Conservation (phyloP, 2,329 filamentous ascomycete species). For the Fusarium sp. region DNA sequence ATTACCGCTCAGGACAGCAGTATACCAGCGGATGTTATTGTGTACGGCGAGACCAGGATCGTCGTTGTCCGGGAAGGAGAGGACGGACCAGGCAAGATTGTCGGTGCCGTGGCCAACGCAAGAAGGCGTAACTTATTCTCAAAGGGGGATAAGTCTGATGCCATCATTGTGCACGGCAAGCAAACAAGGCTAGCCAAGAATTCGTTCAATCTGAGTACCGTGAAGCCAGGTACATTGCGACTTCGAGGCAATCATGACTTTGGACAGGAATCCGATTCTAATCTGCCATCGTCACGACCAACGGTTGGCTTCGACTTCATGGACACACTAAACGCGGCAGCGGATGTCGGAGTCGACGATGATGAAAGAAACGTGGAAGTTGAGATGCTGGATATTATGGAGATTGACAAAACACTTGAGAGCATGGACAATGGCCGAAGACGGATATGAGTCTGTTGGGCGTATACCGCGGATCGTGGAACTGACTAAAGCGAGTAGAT, state of each 20-base stretch:
- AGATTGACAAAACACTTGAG: conserved; percentile 71
- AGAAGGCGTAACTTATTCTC: conserved; percentile 53
- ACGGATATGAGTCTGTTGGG: conserved; percentile 59
- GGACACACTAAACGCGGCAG: conserved; percentile 63
- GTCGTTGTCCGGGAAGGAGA: conserved; percentile 67
- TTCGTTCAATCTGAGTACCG: conserved; percentile 64
- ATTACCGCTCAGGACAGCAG: conserved; percentile 50
- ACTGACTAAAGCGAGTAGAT: conserved; percentile 44
- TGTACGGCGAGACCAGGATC: conserved; percentile 67
- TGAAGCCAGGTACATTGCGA: conserved; percentile 55
- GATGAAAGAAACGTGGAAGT: conserved; percentile 66
- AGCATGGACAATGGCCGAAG: conserved; percentile 64
- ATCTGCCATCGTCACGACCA: conserved; percentile 49
- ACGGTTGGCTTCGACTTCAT: conserved; percentile 62
- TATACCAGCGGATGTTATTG: conserved; percentile 64
- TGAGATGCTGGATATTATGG: conserved; percentile 74
- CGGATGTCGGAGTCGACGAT: conserved; percentile 63
- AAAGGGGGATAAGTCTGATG: conserved; percentile 58
- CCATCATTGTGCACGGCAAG: conserved; percentile 67
- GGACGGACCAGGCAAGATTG: conserved; percentile 58
- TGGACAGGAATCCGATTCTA: conserved; percentile 35
- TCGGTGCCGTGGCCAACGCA: conserved; percentile 54
- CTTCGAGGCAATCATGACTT: conserved; percentile 45
- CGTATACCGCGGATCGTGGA: conserved; percentile 33
- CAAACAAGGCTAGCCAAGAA: conserved; percentile 54